Evolutionary conservation across 2,329 filamentous ascomycete species (phyloP), one percentile per base, ranked within the genome.

Genomic region (Harringtonia lauricola): DNA sequence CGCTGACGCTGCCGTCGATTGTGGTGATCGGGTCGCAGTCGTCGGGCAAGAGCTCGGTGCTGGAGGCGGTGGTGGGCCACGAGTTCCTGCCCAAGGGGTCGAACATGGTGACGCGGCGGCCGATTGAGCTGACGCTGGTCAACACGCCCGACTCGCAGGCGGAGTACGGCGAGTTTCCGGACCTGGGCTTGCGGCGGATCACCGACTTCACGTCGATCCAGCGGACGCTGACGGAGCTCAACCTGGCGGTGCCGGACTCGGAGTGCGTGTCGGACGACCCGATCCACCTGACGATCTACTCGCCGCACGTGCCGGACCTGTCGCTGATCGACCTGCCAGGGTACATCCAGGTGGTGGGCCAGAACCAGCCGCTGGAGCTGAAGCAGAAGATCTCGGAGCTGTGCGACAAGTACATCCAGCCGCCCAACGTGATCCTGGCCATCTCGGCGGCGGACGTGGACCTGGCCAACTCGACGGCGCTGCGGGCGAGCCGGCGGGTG

Each of bases 21-120:
- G 92, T 98, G n/a, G 92, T 98, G 31, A 95, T 98, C 54, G 92
- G 92, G 21, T 98, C 92, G 2, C 92, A 98, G 60, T 98, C 92
- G 0, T 96, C 92, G 0, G 92, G 92, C 34, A 98, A 98, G 67
- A 96, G 90, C 57, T 98, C 92, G 1, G 92, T 98, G 2, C 63
- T 98, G 39, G 92, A 98, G 62, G 86, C 92, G 18, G 94, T 98
- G 48, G 94, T 98, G 43, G 94, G 92, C 6, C 92, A 98, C 57
- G 92, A 98, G 55, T 98, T 98, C 53, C 67, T 98, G 37, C 94
- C 92, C 7, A 98, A 98, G 63, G 92, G 92, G n/a, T 81, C 82
- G 35, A 98, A 98, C 57, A 98, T 98, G 92, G 92, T 98, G 40
- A 98, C 92, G 9, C 76, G 94, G 34, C 74, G 92, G 47, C 92